Evolutionary conservation across 2,329 filamentous ascomycete species (phyloP), one percentile per base, ranked within the genome.

Genomic region (Malbranchea zuffiana): DNA sequence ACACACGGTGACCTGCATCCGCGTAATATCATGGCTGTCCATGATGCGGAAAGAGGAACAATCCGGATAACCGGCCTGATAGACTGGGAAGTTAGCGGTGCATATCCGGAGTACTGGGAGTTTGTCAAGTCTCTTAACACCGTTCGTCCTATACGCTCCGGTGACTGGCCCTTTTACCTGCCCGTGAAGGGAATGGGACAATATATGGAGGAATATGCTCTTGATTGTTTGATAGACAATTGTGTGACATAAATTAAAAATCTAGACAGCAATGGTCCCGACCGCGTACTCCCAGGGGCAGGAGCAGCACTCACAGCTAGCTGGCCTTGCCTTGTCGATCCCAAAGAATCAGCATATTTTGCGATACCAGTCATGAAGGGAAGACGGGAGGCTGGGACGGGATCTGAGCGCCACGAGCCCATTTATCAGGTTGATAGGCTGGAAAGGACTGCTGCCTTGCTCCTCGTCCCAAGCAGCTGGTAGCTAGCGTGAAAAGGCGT

Each of bases 41-140:
- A 28, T 12, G 40, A 39, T 25, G 35, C 31, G 12, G 39, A 38
- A 19, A n/a, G n/a, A 32, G 32, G 21, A 28, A 24, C 12, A 4
- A 43, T 44, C 39, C 30, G 23, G 6, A 20, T 41, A 8, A 41
- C 45, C n/a, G 49, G 43, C 1, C 40, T 52, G n/a, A 28, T 48
- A 17, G 50, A 52, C 36, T 50, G 48, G 35, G 48, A 52, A 30
- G 41, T 45, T 19, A 41, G 48, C 1, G 50, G 48, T 20, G 44
- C 44, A 11, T 50, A 48, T 37, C 50, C 50, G 13, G 41, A 44
- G 29, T 37, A 45, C 23, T 50, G 47, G 37, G 50, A 53, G 33
- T 53, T 42, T 40, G 29, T 38, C 16, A 42, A 40, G 29, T 42
- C 37, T 12, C 40, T 44, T 27, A 44, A 42, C n/a, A 44, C 32